These are phyloP conservation scores for Fusarium mundagurra DNA, from an alignment of 2,329 filamentous ascomycete genomes.

Conservation along the genomic window DNA sequence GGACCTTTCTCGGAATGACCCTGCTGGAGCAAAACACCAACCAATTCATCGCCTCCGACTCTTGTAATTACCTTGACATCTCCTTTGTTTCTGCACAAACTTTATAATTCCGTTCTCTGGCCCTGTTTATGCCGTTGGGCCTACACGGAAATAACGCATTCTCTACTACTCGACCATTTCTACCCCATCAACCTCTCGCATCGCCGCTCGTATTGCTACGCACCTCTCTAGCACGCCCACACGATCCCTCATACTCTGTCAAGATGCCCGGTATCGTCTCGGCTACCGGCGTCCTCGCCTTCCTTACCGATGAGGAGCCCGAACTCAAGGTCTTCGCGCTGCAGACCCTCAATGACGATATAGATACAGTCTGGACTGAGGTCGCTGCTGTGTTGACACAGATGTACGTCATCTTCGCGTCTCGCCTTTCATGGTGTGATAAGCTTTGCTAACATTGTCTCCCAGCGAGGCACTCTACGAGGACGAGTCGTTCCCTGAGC, in stretches of 20 bases:
- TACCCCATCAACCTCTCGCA: conserved; percentile 25
- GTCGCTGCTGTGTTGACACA: conserved; percentile 91
- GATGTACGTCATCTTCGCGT: conserved; percentile 70
- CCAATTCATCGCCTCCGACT: conserved; percentile 27
- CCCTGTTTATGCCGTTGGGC: conserved; percentile 38
- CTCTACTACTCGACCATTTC: conserved; percentile 21
- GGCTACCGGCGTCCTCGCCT: conserved; percentile 93
- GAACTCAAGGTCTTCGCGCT: conserved; percentile 95
- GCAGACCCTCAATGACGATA: conserved; percentile 94
- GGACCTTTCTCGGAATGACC: conserved; percentile 49
- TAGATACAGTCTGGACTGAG: conserved; percentile 97
- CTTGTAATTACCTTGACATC: conserved; percentile 23
- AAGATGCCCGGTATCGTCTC: conserved; percentile 93
- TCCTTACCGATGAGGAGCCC: conserved; percentile 92
- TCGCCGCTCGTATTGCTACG: conserved; percentile 31
- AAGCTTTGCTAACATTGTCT: conserved; percentile 19
- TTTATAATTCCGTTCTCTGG: conserved; percentile 10
- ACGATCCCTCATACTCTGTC: conserved; percentile 29
- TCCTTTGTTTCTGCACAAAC: conserved; percentile 11
- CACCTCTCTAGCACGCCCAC: conserved; percentile 31
- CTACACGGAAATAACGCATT: conserved; percentile 31
- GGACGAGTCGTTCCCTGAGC: conserved; percentile 93
- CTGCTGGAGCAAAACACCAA: conserved; percentile 44
- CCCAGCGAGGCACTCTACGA: conserved; percentile 94
- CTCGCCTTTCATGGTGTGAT: not conserved